These are phyloP conservation scores for Striga asiatica DNA, from an alignment of 257 asterid species.

Conservation along the genomic window DNA sequence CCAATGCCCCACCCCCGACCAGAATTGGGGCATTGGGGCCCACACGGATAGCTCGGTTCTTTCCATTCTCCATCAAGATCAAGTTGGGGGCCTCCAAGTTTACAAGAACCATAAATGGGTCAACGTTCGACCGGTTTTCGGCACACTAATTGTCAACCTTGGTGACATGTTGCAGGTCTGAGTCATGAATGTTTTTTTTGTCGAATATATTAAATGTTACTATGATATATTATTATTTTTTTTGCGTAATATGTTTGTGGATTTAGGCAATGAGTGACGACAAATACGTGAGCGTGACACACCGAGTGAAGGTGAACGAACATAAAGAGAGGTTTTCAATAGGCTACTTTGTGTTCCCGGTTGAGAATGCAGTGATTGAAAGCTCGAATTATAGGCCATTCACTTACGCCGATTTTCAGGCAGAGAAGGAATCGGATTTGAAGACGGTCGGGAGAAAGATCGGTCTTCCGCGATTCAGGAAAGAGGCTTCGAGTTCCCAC, in stretches of 20 bases:
- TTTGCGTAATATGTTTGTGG: not conserved
- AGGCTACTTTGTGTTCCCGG: constrained; percentile 72
- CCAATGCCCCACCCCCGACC: constrained; percentile 32
- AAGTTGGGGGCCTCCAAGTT: constrained; percentile 80
- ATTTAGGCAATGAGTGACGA: constrained; percentile 69
- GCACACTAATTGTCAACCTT: constrained; percentile 57
- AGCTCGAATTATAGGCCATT: constrained; percentile 66
- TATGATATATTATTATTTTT: not conserved
- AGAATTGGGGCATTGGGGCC: constrained; percentile 45
- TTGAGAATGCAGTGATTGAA: constrained; percentile 46
- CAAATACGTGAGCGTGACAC: constrained; percentile 42
- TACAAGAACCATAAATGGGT: constrained; percentile 42
- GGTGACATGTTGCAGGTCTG: constrained; percentile 85
- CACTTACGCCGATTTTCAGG: constrained; percentile 60
- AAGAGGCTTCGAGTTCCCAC: no score
- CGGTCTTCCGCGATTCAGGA: constrained; percentile 55
- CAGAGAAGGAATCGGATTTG: constrained; percentile 45
- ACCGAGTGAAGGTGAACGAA: constrained; percentile 59
- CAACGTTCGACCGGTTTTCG: constrained; percentile 41
- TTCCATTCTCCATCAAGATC: constrained; percentile 67
- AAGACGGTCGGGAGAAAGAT: constrained; percentile 55
- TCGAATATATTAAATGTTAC: not conserved
- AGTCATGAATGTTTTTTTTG: not conserved
- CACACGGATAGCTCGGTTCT: constrained; percentile 89
- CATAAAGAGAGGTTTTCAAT: constrained; percentile 56